Evolutionary conservation across 306 rosid genomes (phyloP).

Genomic region (Acacia acuminata): DNA sequence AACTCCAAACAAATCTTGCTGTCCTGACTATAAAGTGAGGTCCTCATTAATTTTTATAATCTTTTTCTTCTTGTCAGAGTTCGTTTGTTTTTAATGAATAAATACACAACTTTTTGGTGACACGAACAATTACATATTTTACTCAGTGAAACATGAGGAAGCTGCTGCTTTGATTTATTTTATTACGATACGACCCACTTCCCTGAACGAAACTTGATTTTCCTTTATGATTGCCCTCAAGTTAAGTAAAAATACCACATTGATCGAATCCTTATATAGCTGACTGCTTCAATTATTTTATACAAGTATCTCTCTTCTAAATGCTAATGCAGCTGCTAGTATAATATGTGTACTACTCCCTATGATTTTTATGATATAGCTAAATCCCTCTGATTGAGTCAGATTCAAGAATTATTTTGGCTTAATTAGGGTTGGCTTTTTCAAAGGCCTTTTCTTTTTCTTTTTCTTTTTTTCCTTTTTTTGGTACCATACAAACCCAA

Average conservation of each 20-base stretch:
- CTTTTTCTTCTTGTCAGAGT: neutral
- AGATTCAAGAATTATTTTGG: too few relatives aligned
- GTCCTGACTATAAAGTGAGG: neutral
- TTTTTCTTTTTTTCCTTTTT: too few relatives aligned
- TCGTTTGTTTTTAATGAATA: neutral
- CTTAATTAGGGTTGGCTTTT: too few relatives aligned
- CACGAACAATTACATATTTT: too few relatives aligned
- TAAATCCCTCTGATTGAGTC: too few relatives aligned
- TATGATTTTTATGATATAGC: too few relatives aligned
- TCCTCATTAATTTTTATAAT: neutral
- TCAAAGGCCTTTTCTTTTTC: too few relatives aligned
- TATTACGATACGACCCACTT: neutral
- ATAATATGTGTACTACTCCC: too few relatives aligned
- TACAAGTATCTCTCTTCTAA: neutral
- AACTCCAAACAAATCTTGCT: neutral
- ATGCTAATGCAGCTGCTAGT: too few relatives aligned
- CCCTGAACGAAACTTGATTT: neutral
- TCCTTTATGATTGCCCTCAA: neutral
- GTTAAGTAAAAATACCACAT: neutral
- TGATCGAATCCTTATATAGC: neutral
- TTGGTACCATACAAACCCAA: too few relatives aligned
- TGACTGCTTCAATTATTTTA: neutral
- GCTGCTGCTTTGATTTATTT: neutral
- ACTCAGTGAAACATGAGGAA: neutral
- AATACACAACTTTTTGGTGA: neutral